phyloP scores from a whole-genome alignment of 1,139 yeast genomes.

The Pichia sp. region DNA sequence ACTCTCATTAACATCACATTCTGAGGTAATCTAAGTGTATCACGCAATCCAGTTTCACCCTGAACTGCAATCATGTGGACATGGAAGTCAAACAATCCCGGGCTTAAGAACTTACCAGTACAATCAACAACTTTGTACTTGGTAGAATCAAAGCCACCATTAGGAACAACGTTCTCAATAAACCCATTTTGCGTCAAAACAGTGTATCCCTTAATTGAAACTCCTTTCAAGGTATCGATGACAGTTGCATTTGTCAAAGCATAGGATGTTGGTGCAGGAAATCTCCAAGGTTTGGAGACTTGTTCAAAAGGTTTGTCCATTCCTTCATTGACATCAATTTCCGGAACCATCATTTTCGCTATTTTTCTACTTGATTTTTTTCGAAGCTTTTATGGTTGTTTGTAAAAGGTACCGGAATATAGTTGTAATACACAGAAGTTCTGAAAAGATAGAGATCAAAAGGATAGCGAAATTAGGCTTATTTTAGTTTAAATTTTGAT shows the following conservation, averaged over 20 bases:
- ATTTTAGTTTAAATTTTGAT: no score
- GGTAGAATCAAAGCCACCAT: neutral
- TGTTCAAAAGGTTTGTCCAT: slow-evolving; percentile 24
- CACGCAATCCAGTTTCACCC: slow-evolving; percentile 25
- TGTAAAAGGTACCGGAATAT: no score
- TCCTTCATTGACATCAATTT: slow-evolving; percentile 28
- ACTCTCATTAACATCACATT: no score
- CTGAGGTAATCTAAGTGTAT: slow-evolving; percentile 13
- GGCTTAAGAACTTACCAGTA: slow-evolving; percentile 26
- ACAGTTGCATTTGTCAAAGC: slow-evolving; percentile 24
- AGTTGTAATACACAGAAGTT: no score
- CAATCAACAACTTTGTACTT: slow-evolving; percentile 22
- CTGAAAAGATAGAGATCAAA: no score
- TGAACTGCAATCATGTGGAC: slow-evolving; percentile 28
- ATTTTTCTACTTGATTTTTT: neutral
- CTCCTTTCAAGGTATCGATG: slow-evolving; percentile 23
- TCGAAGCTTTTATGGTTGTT: neutral
- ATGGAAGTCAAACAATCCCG: slow-evolving; percentile 30
- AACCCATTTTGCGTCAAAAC: slow-evolving; percentile 24
- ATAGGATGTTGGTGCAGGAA: slow-evolving; percentile 22
- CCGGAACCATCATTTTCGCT: slow-evolving; percentile 7
- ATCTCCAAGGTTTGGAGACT: slow-evolving; percentile 26
- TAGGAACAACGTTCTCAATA: slow-evolving; percentile 14
- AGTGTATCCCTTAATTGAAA: slow-evolving; percentile 15
- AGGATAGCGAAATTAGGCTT: no score